Conservation (phyloP, 2,329 filamentous ascomycete genomes). For the Coniochaeta sp. region DNA sequence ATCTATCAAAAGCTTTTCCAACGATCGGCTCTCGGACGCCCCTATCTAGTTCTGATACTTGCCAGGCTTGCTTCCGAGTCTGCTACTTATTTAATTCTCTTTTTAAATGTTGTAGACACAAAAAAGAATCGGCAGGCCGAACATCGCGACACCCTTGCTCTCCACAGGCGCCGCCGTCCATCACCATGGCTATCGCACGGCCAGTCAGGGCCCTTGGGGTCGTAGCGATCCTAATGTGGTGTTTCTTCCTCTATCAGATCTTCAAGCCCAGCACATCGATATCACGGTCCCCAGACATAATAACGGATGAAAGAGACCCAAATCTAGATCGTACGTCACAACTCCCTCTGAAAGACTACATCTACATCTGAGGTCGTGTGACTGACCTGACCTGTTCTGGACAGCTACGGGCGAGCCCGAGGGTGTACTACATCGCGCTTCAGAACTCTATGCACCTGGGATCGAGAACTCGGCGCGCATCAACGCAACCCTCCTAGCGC, state of each 20-base stretch:
- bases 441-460: constrained; percentile 70
- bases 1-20: neutral
- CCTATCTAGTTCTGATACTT: neutral
- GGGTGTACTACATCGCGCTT: constrained; percentile 65
- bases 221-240: constrained; percentile 63
- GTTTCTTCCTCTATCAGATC: constrained; percentile 73
- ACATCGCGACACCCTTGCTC: neutral
- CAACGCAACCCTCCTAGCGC: constrained; percentile 83
- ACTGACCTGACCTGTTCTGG: constrained; percentile 7
- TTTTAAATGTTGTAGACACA: neutral
- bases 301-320: constrained; percentile 61
- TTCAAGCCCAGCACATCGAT: constrained; percentile 47
- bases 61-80: neutral
- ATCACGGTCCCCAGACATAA: constrained; percentile 29
- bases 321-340: constrained; percentile 72
- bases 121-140: neutral
- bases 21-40: neutral
- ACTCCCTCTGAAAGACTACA: constrained; percentile 1
- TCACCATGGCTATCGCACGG: constrained; percentile 74
- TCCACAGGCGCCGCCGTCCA: neutral
- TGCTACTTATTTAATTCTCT: neutral
- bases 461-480: constrained; percentile 73
- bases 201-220: constrained; percentile 74
- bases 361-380: neutral
- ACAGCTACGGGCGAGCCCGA: constrained; percentile 77